These are phyloP conservation scores for Pythium scleroteichum DNA, from an alignment of 352 stramenopile species.

Conservation along the genomic window DNA sequence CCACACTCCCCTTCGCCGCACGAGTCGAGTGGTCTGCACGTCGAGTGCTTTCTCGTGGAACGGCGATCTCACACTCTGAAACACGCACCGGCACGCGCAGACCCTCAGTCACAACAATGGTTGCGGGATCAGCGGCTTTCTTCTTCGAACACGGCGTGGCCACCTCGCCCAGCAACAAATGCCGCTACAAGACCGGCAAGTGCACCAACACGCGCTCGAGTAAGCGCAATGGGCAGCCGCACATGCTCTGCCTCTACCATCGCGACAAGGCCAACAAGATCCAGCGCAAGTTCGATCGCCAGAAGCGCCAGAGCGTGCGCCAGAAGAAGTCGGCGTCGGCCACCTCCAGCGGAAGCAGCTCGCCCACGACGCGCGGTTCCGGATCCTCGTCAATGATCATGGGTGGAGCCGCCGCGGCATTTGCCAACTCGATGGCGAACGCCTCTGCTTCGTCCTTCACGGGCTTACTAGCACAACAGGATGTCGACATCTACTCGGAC, in stretches of 20 bases:
- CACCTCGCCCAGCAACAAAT: conserved; percentile 31
- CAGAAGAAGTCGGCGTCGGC: conserved; percentile 39
- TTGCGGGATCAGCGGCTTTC: conserved; percentile 13
- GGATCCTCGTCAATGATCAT: not conserved
- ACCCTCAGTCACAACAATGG: conserved; percentile 8
- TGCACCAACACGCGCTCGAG: conserved; percentile 78
- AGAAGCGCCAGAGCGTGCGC: conserved; percentile 80
- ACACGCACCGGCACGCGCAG: conserved; percentile 5
- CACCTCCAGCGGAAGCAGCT: not conserved
- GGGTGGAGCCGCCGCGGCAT: conserved; percentile 13
- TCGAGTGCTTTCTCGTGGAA: conserved; percentile 1
- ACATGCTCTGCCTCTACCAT: conserved; percentile 88
- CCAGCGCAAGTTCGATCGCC: conserved; percentile 87
- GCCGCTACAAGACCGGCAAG: conserved; percentile 89
- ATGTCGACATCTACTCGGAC: conserved; percentile 69
- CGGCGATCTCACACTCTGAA: conserved; percentile 8
- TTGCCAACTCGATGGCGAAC: conserved; percentile 24
- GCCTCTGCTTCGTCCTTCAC: conserved; percentile 25
- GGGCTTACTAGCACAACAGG: conserved; percentile 31
- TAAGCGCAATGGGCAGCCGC: conserved; percentile 85
- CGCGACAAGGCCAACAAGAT: conserved; percentile 90
- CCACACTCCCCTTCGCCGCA: not conserved
- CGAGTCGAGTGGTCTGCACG: conserved; percentile 5
- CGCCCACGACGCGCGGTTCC: not conserved
- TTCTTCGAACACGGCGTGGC: conserved; percentile 12